Conservation (phyloP, 2,329 filamentous ascomycete species). For the Trichoderma citrinoviride region DNA sequence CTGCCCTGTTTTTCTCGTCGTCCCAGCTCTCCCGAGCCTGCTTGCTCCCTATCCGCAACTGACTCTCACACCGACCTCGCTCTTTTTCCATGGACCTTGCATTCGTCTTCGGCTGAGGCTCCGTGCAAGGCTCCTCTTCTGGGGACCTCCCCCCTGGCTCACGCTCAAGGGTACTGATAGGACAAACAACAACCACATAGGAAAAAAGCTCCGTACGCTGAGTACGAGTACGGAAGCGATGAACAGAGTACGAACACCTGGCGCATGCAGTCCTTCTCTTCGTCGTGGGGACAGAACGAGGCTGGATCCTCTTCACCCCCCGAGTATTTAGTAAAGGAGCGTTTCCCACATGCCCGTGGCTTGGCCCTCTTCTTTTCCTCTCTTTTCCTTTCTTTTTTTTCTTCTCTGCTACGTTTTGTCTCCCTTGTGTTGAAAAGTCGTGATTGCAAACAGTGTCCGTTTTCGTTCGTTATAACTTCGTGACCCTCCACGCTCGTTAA, state of each 20-base stretch:
- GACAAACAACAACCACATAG: not conserved
- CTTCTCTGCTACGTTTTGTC: not conserved
- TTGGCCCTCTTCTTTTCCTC: not conserved
- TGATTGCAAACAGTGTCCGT: slow-evolving; percentile 5
- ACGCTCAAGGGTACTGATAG: slow-evolving; percentile 15
- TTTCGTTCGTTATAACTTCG: not conserved
- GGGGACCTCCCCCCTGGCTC: not conserved
- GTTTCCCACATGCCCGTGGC: not conserved
- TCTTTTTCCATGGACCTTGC: not conserved
- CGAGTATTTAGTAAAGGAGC: slow-evolving; percentile 16
- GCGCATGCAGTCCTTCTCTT: not conserved
- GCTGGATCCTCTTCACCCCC: not conserved
- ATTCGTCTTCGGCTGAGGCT: slow-evolving; percentile 8
- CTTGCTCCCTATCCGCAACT: not conserved
- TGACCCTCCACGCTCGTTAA: not conserved
- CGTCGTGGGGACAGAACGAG: not conserved
- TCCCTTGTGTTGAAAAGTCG: not conserved
- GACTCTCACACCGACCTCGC: not conserved
- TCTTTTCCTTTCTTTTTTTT: not conserved
- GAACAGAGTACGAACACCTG: not conserved
- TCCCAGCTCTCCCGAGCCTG: no score
- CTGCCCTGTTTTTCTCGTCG: no score
- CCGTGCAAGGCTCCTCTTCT: slow-evolving; percentile 2
- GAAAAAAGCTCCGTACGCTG: not conserved
- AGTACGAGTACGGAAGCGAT: slow-evolving; percentile 15